Base-by-base conservation (phyloP, 768 basidiomycete genomes). In the Gautieria morchelliformis region DNA sequence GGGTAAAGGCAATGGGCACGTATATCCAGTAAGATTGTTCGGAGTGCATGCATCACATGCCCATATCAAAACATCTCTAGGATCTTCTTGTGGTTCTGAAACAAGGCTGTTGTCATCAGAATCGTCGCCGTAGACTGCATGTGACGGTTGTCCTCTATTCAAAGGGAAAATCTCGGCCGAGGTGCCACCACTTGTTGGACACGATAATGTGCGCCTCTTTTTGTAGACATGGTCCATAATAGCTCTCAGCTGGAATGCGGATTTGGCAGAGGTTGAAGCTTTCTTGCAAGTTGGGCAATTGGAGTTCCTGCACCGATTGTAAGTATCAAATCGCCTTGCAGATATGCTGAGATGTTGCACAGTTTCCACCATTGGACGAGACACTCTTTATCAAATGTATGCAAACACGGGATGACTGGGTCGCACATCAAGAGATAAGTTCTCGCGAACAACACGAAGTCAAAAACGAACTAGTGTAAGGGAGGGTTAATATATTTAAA, bases 231-330 rank as follows among this genome's bases (percentile, higher is more conserved):
- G 56, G 24, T 33, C 39, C 14, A 57, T 57, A 19, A 57, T 49
- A 4, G 46, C 45, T 40, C 47, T 57, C 20, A 57, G 47, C 47
- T 57, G 56, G 35, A 57, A 57, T 22, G 56, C 56, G 12, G 32
- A 47, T 33, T 57, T 57, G 32, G 56, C 56, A 14, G 56, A 57
- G 15, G 56, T 57, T 5, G 56, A 30, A 5, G 4, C 14, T 7
- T 47, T 48, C 32, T 57, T 47, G 40, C 56, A 57, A 30, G 56
- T 48, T 10, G 56, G 56, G 47, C 56, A 57, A 39, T 32, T 57
- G 46, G 27, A 33, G 37, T 57, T 47, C 35, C 56, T 57, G 48
- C 30, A 19, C 44, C 15, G 33, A 39, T 47, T 33, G 44, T 22
- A 20, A 47, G 27, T 24, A 22, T 45, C n/a, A 42, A 32, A 42